Evolutionary conservation across 352 stramenopile genomes (phyloP), one percentile per base, ranked within the genome.

Genomic region (Globisporangium rhizosaccharum): DNA sequence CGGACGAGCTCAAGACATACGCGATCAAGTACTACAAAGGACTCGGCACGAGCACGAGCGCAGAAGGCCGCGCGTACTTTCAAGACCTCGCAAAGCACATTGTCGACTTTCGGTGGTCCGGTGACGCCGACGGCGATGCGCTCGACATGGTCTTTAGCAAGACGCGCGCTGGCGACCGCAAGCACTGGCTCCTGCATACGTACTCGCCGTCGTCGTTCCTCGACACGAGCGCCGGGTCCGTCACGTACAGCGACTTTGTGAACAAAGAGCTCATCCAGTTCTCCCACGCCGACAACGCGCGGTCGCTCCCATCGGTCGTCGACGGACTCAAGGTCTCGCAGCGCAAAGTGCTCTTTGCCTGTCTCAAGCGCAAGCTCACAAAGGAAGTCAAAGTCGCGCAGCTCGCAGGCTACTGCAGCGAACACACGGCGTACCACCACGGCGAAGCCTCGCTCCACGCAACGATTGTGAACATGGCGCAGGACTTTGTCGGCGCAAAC

Each of bases 71-170:
- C 47, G 96, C 98, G 67, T 99, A 99, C 72, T 99, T 99, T 68
- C 85, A 83, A 9, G 90, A 99, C 53, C 64, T 99, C 33, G 77
- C 90, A 41, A 87, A 88, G 23, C 97, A 99, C 66, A 82, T 98
- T 53, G 88, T 99, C 26, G 71, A 87, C 42, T 98, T 98, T 58
- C 56, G 67, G 25, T 94, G 82, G 83, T 73, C 65, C 8, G 74
- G 75, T 14, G 56, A 72, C 36, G 64, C 69, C 25, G 95, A 98
- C 26, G 77, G 83, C 26, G 94, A 99, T 57, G 79, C 98, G 7
- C 95, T 99, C 67, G 96, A 99, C 61, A 99, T 99, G 92, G 97
- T 97, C 23, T 99, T 99, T 64, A 91, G 74, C 68, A 99, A 99
- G 77, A 96, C 90, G 28, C 87, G 96, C 47, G 96, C 96, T 11